These are phyloP conservation scores for Peribolospora baueri DNA, from an alignment of 768 basidiomycete species.

Conservation along the genomic window DNA sequence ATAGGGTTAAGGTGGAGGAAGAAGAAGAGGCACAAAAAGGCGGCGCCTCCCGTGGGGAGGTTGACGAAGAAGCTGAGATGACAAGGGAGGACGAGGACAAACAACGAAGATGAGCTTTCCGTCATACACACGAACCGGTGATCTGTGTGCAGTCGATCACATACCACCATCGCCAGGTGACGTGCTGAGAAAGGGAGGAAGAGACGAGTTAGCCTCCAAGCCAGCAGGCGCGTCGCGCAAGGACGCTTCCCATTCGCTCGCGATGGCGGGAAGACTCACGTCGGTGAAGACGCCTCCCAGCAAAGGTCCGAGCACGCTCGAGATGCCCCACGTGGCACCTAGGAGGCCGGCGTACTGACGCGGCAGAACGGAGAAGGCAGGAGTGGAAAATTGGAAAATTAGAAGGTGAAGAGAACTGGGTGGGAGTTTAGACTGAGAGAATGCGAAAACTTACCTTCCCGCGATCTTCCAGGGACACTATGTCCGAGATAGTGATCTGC, in stretches of 20 bases:
- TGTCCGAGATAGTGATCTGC: constrained; percentile 7
- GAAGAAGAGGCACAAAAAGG: constrained; percentile 13
- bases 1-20: constrained; percentile 16
- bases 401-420: not conserved
- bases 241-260: too few relatives aligned
- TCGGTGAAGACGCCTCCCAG: constrained; percentile 6
- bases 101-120: too few relatives aligned
- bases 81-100: not conserved
- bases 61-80: constrained; percentile 9
- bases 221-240: too few relatives aligned
- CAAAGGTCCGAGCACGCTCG: constrained; percentile 15
- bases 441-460: constrained; percentile 13
- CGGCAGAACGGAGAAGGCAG: too few relatives aligned
- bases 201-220: too few relatives aligned
- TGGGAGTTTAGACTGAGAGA: not conserved
- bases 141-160: too few relatives aligned
- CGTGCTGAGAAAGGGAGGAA: too few relatives aligned
- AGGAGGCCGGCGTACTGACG: not conserved
- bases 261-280: too few relatives aligned
- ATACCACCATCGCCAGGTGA: too few relatives aligned
- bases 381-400: too few relatives aligned
- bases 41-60: constrained; percentile 16
- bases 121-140: too few relatives aligned
- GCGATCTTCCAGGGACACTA: constrained; percentile 14
- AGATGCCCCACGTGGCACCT: constrained; percentile 14